These are phyloP conservation scores for Plasmopara muralis DNA, from an alignment of 352 stramenopile genomes.

Conservation along the genomic window DNA sequence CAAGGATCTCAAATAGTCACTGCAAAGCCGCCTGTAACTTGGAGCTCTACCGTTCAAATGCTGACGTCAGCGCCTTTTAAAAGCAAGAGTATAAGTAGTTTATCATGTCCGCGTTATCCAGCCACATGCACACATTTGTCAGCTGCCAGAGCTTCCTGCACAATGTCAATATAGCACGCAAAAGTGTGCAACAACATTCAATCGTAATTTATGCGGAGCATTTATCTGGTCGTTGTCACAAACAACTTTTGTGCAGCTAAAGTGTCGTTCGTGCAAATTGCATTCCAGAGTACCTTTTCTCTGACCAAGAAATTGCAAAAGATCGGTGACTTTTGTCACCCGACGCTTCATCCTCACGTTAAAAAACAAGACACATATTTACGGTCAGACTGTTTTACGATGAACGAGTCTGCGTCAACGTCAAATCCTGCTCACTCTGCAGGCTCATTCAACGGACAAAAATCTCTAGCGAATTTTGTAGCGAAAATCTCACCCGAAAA, in stretches of 20 bases:
- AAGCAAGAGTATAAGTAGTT: constrained; percentile 51
- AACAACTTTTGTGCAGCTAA: background rate
- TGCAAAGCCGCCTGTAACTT: constrained; percentile 7
- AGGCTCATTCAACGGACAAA: constrained; percentile 28
- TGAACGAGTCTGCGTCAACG: constrained; percentile 40
- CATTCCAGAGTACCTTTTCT: constrained; percentile 17
- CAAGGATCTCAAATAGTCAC: background rate
- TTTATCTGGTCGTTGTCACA: background rate
- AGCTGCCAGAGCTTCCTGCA: too few species aligned
- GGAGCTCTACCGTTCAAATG: constrained; percentile 15
- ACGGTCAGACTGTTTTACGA: constrained; percentile 6
- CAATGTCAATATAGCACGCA: too few species aligned
- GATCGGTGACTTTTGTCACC: constrained; percentile 18
- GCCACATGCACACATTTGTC: too few species aligned
- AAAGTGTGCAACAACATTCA: too few species aligned
- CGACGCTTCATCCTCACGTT: constrained; percentile 12
- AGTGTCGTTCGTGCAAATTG: background rate
- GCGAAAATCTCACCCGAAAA: constrained; percentile 31
- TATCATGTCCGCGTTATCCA: constrained; percentile 32
- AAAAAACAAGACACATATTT: background rate
- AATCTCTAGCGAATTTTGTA: constrained; percentile 54
- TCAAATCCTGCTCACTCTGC: constrained; percentile 31
- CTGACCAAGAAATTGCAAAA: constrained; percentile 26
- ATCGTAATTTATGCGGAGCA: too few species aligned
- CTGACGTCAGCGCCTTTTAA: constrained; percentile 42